Evolutionary conservation across 768 basidiomycete genomes (phyloP), one percentile per base, ranked within the genome.

Genomic region (Leccinum variicolor): DNA sequence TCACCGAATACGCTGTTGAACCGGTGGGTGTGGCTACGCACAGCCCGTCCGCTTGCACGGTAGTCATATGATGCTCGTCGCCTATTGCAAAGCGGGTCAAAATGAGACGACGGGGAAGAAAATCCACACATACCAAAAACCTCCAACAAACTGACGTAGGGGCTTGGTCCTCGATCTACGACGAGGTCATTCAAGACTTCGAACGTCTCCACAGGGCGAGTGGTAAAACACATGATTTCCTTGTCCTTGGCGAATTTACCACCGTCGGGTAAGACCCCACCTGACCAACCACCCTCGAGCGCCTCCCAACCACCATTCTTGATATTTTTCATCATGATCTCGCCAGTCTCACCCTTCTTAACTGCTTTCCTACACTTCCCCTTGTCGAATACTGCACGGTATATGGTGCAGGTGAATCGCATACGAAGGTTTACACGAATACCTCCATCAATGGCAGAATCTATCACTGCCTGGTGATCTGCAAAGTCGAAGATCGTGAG

Each of bases 371-470:
- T 80, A 49, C 79, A 75, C 65, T 79, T 84, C 23, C 83, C 81
- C 58, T 86, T 81, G 67, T 89, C 90, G 25, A 84, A 81, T 45
- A 97, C 85, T 5, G 94, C 90, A 41, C 97, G 90, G 72, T 96
- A 99, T 13, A 99, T 92, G 6, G 97, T 98, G 73, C 97, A 98
- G 8, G 96, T 98, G 73, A 99, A 99, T 28, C 97, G 87, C 97
- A 99, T 99, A 50, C 97, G 89, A 14, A 99, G 79, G 71, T 99
- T 99, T 55, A 98, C 95, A 9, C 95, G 89, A 61, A 99, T 96
- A 29, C 97, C 97, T 11, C 86, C 83, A 66, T 98, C 94, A 57
- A 98, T 85, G 41, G 84, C 87, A 67, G 85, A 85, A 75, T 94
- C 86, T 84, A 99, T 85, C 58, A 95, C 89, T 9, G 84, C 72